Evolutionary conservation across 2,329 filamentous ascomycete species (phyloP).

Genomic region (Fusarium fujikuroi): DNA sequence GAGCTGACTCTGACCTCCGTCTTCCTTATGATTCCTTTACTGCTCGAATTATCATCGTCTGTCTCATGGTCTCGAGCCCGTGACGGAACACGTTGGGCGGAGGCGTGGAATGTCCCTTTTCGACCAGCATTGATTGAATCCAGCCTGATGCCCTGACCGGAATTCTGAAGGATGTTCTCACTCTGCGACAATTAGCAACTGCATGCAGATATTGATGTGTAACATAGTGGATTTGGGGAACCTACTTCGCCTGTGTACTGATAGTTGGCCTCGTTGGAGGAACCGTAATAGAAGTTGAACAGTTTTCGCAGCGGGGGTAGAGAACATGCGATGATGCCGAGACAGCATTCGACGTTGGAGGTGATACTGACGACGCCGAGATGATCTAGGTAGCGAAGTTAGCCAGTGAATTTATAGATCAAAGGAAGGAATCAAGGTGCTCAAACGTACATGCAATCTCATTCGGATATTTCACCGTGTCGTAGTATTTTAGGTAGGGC

Average conservation of each 20-base stretch:
- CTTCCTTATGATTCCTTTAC: slow-evolving; percentile 8
- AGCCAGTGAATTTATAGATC: fast-evolving
- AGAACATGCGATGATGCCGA: slow-evolving; percentile 16
- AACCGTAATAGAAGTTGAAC: slow-evolving; percentile 14
- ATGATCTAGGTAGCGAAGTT: neutral
- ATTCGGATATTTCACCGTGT: neutral
- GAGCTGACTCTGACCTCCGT: slow-evolving; percentile 1
- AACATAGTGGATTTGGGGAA: neutral
- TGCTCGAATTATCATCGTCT: slow-evolving; percentile 13
- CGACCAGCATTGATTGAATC: neutral
- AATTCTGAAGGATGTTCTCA: neutral
- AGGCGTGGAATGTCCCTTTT: neutral
- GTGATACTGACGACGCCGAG: slow-evolving; percentile 18
- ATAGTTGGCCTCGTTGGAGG: neutral
- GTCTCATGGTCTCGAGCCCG: neutral
- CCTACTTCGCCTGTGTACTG: neutral
- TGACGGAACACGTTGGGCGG: neutral
- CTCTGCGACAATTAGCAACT: neutral
- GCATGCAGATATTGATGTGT: too few relatives aligned
- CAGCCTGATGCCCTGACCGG: neutral
- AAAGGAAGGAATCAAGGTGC: neutral
- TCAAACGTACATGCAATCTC: neutral
- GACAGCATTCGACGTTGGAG: slow-evolving; percentile 9
- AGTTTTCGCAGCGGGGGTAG: neutral
- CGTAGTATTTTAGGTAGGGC: slow-evolving; percentile 18